Evolutionary conservation across 2,329 filamentous ascomycete genomes (phyloP), one percentile per base, ranked within the genome.

Genomic region (Colletotrichum paranaense): DNA sequence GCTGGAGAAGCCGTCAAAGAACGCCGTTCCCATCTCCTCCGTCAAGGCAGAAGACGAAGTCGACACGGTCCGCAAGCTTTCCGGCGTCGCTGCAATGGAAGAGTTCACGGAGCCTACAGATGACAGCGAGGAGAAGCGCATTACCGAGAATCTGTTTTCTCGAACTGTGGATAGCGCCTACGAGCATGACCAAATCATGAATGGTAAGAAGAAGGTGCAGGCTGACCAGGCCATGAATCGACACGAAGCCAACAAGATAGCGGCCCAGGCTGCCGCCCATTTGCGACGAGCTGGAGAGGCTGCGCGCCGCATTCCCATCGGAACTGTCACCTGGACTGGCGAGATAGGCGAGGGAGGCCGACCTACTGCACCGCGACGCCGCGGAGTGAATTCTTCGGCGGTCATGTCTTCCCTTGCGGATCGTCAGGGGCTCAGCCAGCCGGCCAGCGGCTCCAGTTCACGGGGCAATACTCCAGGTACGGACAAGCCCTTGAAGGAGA

Each of bases 271-370:
- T 1, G 94, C 94, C 0, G 89, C 89, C 26, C 92, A 94, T 75
- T 89, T 98, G 2, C 90, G 92, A 35, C 90, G 90, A 72, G 92
- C 95, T 11, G 92, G 90, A 55, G 90, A 95, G 78, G 88, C 92
- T 35, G 95, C 95, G 3, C 88, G 91, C 12, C 88, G 86, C 9
- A 86, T 96, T 1, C 94, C 94, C 0, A 92, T 95, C 38, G 96
- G 96, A 8, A 95, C 94, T 0, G 94, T 97, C 9, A 98, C 96
- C 1, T 98, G 96, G 96, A 98, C 96, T 0, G 96, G 97, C 1
- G 91, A 93, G 77, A 91, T 93, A 59, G 96, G 96, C 11, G 89
- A 92, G 62, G 92, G 91, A 5, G 96, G 95, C 1, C 88, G 93
- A 46, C 93, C 93, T 1, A 88, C 90, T 30, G 86, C 85, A 46